phyloP scores from a whole-genome alignment of 208 protist genomes.

The Leptomonas seymouri region DNA sequence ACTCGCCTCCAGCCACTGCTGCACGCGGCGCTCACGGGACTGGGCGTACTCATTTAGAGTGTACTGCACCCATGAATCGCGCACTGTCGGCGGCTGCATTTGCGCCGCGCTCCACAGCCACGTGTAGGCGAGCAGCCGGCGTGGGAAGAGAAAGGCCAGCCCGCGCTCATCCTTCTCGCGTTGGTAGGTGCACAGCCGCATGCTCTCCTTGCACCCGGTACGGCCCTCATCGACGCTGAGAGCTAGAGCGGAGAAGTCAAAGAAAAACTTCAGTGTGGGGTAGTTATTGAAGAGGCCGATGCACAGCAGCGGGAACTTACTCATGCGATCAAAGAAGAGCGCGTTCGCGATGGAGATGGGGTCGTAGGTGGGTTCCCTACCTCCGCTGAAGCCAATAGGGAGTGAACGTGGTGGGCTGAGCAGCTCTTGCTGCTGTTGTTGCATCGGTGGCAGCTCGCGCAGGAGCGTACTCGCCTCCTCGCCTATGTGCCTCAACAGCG shows the following conservation, averaged over 20 bases:
- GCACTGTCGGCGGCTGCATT: conserved; percentile 30
- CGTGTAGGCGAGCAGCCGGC: conserved; percentile 40
- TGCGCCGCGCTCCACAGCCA: conserved; percentile 49
- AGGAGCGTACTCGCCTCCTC: conserved; percentile 21
- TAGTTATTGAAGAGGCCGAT: conserved; percentile 69
- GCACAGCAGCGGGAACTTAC: conserved; percentile 33
- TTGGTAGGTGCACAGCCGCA: conserved; percentile 41
- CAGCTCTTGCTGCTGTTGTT: neutral
- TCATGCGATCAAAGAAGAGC: conserved; percentile 45
- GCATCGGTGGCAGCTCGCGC: conserved; percentile 6
- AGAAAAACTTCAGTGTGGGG: conserved; percentile 69
- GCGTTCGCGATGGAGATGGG: conserved; percentile 26
- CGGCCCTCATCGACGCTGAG: conserved; percentile 18
- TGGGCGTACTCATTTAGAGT: conserved; percentile 53
- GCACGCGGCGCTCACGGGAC: conserved; percentile 45
- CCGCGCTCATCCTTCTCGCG: conserved; percentile 41
- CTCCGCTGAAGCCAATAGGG: neutral
- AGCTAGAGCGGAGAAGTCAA: conserved; percentile 55
- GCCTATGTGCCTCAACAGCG: conserved; percentile 10
- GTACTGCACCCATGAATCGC: conserved; percentile 64
- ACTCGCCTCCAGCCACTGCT: conserved; percentile 44
- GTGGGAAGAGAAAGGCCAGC: conserved; percentile 40
- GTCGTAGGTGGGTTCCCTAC: neutral
- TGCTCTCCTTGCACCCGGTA: conserved; percentile 12
- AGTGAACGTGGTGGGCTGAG: no score